Evolutionary conservation across 208 protist genomes (phyloP), one percentile per base, ranked within the genome.

Genomic region (Crithidia bombi): DNA sequence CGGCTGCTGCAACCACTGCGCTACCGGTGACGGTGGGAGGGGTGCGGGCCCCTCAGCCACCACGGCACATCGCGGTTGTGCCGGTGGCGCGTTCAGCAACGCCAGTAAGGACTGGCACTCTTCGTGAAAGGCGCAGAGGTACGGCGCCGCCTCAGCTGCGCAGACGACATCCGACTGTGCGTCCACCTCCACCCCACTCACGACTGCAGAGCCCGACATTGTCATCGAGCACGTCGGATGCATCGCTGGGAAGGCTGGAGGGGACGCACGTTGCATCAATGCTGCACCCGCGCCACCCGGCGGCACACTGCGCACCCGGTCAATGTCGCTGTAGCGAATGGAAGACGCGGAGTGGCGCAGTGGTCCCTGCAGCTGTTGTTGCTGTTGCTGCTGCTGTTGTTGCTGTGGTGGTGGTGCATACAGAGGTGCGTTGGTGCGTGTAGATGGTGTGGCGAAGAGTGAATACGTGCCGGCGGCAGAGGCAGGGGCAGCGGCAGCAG

Each of bases 91-190:
- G 23, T 39, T 44, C 19, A 83, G 39, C 46, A 83, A 11, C 10
- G 72, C 64, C 28, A 83, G 52, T 19, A 83, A 68, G 9, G 69
- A 69, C 14, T 67, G 51, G 61, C 78, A 83, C 55, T 83, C 75
- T 23, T 76, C 55, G 28, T 65, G 69, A 33, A 80, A 80, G 23
- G 74, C 62, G 23, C 52, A 65, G n/a, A 80, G 52, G 56, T 71
- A 70, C 36, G 71, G 71, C 4, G 39, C 54, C 3, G 64, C 71
- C 36, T 57, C 51, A 2, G 51, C 26, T 26, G 51, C 64, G 26
- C 51, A 58, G 12, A 68, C 62, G 26, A 69, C 55, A 30, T 75
- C 69, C 2, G 62, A 75, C 46, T 75, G 52, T 33, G 44, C 62
- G n/a, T 69, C 69, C 6, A 64, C 69, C 54, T 56, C 69, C 1